Evolutionary conservation across 2,329 filamentous ascomycete species (phyloP).

Genomic region (Claviceps arundinis): DNA sequence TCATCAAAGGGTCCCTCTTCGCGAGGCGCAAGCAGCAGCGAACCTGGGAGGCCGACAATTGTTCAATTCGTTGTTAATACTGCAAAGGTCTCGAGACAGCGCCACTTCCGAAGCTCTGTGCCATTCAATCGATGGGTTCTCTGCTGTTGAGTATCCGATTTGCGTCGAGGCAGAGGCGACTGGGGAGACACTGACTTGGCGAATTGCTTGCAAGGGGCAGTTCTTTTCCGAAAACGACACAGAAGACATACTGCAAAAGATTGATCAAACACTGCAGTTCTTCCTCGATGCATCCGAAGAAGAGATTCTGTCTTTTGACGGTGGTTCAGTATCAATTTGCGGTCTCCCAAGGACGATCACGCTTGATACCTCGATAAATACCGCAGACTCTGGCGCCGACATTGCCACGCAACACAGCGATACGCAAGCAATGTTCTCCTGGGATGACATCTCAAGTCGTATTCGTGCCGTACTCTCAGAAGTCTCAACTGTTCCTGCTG

Average conservation of each 20-base stretch:
- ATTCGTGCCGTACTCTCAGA: constrained; percentile 37
- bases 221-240: constrained; percentile 35
- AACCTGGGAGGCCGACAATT: constrained; percentile 23
- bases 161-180: constrained; percentile 67
- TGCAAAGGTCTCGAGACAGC: constrained; percentile 27
- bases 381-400: neutral
- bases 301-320: constrained; percentile 40
- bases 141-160: constrained; percentile 67
- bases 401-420: neutral
- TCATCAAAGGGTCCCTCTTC: constrained; percentile 65
- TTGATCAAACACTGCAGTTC: constrained; percentile 46
- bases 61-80: constrained; percentile 44
- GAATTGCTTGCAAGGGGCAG: constrained; percentile 52
- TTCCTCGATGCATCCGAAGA: constrained; percentile 37
- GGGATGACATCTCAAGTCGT: constrained; percentile 20
- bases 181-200: constrained; percentile 47
- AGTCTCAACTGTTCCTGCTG: constrained; percentile 46
- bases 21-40: constrained; percentile 44
- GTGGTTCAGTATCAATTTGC: constrained; percentile 47
- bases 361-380: neutral
- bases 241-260: constrained; percentile 36
- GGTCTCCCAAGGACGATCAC: constrained; percentile 31
- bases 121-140: constrained; percentile 47
- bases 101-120: constrained; percentile 29
- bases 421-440: constrained; percentile 9